A percentile compares a stretch with the other conserved stretches of the same genome.
phyloP scores from a whole-genome alignment of 768 basidiomycete genomes.

The Termitomyces sp. region DNA sequence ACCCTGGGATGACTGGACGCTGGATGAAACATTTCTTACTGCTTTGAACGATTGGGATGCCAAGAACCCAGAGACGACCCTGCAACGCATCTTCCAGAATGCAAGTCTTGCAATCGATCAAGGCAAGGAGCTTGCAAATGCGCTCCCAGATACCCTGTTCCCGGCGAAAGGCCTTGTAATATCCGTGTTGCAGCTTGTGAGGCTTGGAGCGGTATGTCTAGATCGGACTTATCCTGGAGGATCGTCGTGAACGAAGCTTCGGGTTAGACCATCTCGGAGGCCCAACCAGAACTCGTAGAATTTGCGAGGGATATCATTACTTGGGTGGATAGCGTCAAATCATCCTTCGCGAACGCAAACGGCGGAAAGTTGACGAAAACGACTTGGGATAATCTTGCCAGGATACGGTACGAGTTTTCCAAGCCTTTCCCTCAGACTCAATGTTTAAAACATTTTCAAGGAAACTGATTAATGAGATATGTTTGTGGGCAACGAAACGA shows the following conservation, averaged over 20 bases:
- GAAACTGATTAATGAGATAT: conserved; percentile 10
- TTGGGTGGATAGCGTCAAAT: conserved; percentile 7
- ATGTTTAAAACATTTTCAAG: not conserved
- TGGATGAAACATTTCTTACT: conserved; percentile 6
- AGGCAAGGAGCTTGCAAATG: not conserved
- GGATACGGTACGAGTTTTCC: conserved; percentile 7
- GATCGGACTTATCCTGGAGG: too few relatives aligned
- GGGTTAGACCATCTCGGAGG: too few relatives aligned
- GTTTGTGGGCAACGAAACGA: conserved; percentile 9
- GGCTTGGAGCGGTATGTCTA: conserved; percentile 7
- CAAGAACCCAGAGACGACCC: conserved; percentile 6
- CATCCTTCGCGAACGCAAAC: conserved; percentile 1
- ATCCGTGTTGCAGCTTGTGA: conserved; percentile 1
- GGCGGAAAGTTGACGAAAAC: conserved; percentile 4
- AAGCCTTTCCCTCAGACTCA: not conserved
- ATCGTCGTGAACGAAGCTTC: too few relatives aligned
- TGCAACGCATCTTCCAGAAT: conserved; percentile 2
- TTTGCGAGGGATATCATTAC: conserved; percentile 10
- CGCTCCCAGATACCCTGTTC: conserved; percentile 7
- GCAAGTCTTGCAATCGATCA: conserved; percentile 5
- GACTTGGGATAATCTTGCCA: conserved; percentile 9
- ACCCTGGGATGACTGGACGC: conserved; percentile 3
- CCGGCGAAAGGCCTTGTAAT: conserved; percentile 9
- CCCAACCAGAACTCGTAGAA: conserved; percentile 1
- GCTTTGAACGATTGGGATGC: conserved; percentile 4